These are phyloP conservation scores for Xylariaceae sp. DNA, from an alignment of 2,329 filamentous ascomycete genomes.

Conservation along the genomic window DNA sequence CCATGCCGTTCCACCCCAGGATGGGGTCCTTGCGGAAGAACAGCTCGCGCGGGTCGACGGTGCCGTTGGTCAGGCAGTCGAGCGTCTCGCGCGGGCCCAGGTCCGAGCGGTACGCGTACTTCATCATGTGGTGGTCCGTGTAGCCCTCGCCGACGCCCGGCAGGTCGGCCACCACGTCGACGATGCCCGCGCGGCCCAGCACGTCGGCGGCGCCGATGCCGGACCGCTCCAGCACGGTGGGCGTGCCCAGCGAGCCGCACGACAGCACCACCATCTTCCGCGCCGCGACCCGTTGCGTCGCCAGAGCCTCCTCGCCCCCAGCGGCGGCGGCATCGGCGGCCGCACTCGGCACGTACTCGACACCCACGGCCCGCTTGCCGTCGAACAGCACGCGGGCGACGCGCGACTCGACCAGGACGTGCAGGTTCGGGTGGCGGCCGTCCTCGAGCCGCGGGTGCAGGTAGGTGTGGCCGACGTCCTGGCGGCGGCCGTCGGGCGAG, in stretches of 20 bases:
- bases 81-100: conserved; percentile 10
- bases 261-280: conserved; percentile 34
- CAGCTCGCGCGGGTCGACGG: conserved; percentile 4
- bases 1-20: conserved; percentile 15
- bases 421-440: conserved; percentile 21
- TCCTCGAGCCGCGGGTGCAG: conserved; percentile 13
- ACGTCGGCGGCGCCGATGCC: conserved; percentile 2
- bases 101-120: conserved; percentile 33
- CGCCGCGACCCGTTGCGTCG: conserved; percentile 28
- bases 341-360: conserved; percentile 42
- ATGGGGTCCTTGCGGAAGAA: conserved; percentile 8
- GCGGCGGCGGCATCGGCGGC: conserved; percentile 29
- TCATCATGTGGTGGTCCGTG: conserved; percentile 41
- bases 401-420: conserved; percentile 42
- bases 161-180: not conserved
- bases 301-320: too few species aligned
- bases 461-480: conserved; percentile 2
- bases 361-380: conserved; percentile 36
- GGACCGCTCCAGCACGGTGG: conserved; percentile 7
- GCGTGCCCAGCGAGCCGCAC: conserved; percentile 2
- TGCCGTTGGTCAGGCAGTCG: conserved; percentile 6
- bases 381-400: conserved; percentile 42
- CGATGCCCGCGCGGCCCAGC: conserved; percentile 23
- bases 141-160: conserved; percentile 26
- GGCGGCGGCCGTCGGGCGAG: conserved; percentile 17